Base-by-base conservation (phyloP, 2,329 filamentous ascomycete species). In the Neurospora sp. region DNA sequence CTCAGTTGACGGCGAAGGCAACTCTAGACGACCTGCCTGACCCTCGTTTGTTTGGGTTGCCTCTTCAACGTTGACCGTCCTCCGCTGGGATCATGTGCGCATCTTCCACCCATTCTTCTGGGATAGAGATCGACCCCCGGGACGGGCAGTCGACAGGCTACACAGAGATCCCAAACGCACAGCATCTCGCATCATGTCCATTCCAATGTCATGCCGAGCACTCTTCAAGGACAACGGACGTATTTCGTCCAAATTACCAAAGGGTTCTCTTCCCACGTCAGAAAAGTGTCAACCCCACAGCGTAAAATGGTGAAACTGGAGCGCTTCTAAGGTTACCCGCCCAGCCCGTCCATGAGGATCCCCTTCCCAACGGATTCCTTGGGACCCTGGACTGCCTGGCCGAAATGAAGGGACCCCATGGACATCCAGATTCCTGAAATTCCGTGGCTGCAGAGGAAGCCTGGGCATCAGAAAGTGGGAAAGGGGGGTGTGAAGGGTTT, bases 401-500 rank as follows among this genome's bases (percentile, higher is more conserved):
- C 38, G 36, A 66, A 66, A 69, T 46, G 68, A 69, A 58, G 68
- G 68, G 28, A 33, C 52, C 52, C 52, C 38, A 43, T 67, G 66
- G 62, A 67, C 67, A 19, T 36, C n/a, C 33, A 67, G n/a, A 39
- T 36, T 66, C 28, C 38, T 67, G 68, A 52, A 38, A 62, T 46
- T 68, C 23, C 36, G 39, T 58, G 33, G 19, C 67, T 38, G 38
- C 67, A 28, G 46, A 68, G 36, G 42, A 38, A 46, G 13, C 67
- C 67, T 28, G 67, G 36, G 33, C n/a, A 52, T 19, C 42, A 36
- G 9, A 40, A 43, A 28, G 13, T 46, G 68, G 38, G 38, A 66
- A 36, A 46, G 43, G 28, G 39, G 52, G 38, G 68, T 23, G 33
- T n/a, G 23, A 33, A 68, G 23, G 40, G 66, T 66, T 70, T 68